Evolutionary conservation across 177 flowering plant species (phyloP).

Genomic region (Tripterygium wilfordii): DNA sequence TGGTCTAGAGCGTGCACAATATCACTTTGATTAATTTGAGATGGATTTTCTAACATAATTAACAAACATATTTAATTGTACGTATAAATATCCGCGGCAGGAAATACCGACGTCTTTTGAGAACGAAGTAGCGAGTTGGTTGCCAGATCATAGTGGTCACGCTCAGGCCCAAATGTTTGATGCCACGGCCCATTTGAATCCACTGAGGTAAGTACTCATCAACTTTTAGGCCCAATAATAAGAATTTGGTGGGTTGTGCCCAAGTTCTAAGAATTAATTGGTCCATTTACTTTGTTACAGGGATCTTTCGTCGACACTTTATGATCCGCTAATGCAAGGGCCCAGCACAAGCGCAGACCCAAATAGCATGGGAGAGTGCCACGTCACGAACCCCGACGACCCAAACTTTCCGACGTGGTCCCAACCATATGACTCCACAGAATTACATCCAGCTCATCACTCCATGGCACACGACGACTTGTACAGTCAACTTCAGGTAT

Average conservation of each 20-base stretch:
- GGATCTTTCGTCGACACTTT: constrained; percentile 29
- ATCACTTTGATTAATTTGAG: too few relatives aligned
- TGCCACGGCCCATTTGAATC: constrained; percentile 21
- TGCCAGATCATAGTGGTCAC: constrained; percentile 13
- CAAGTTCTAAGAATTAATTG: too few relatives aligned
- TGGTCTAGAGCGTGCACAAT: too few relatives aligned
- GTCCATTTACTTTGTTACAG: constrained; percentile 11
- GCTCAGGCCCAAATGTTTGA: constrained; percentile 19
- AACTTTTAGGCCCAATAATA: too few relatives aligned
- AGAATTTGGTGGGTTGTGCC: too few relatives aligned
- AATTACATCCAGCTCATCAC: constrained; percentile 27
- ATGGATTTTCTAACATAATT: neutral
- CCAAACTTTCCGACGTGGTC: constrained; percentile 32
- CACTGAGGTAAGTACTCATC: constrained; percentile 6
- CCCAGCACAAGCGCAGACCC: constrained; percentile 24
- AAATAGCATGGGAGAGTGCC: constrained; percentile 26
- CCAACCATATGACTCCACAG: constrained; percentile 25
- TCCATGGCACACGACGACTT: constrained; percentile 20
- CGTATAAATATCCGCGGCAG: constrained; percentile 11
- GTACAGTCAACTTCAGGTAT: constrained; percentile 25
- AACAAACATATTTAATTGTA: neutral
- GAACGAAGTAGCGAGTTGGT: constrained; percentile 17
- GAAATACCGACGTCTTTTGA: constrained; percentile 26
- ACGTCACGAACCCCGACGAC: constrained; percentile 13
- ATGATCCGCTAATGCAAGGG: constrained; percentile 31